Percentiles rank a stretch among this genome's conserved stretches.
Evolutionary conservation across 805 yeast species (phyloP).

Genomic region (Lipomyces japonicus): DNA sequence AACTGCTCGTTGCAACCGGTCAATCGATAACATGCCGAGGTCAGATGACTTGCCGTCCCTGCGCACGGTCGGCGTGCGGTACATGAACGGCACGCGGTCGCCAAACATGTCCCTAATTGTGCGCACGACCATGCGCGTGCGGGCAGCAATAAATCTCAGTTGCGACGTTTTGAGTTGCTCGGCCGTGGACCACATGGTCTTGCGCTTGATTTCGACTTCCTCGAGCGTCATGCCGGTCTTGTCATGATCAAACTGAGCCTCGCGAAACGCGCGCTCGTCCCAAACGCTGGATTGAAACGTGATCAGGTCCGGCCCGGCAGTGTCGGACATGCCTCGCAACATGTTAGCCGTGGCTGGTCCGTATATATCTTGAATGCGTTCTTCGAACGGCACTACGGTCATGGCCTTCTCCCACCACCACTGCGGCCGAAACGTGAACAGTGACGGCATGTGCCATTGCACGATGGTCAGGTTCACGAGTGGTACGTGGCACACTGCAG

Average conservation of each 20-base stretch:
- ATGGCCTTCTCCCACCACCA: slow-evolving; percentile 15
- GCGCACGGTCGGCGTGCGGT: slow-evolving; percentile 3
- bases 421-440: slow-evolving; percentile 5
- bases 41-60: neutral
- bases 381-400: slow-evolving; percentile 13
- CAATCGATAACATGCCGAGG: slow-evolving; percentile 5
- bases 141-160: slow-evolving; percentile 7
- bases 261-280: slow-evolving; percentile 13
- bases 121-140: slow-evolving; percentile 9
- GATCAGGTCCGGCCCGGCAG: slow-evolving; percentile 9
- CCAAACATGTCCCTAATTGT: slow-evolving; percentile 8
- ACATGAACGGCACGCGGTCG: slow-evolving; percentile 19
- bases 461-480: slow-evolving; percentile 10
- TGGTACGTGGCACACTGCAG: slow-evolving; percentile 9
- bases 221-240: neutral
- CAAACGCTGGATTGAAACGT: slow-evolving; percentile 10
- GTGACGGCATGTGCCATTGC: slow-evolving; percentile 14
- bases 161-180: neutral
- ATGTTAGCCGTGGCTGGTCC: neutral
- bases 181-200: neutral
- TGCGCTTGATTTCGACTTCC: neutral
- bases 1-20: slow-evolving; percentile 7
- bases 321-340: slow-evolving; percentile 2
- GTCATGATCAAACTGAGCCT: neutral
- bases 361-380: slow-evolving; percentile 5